phyloP scores from a whole-genome alignment of 495 filamentous ascomycete genomes.

The Aspergillus bridgeri region DNA sequence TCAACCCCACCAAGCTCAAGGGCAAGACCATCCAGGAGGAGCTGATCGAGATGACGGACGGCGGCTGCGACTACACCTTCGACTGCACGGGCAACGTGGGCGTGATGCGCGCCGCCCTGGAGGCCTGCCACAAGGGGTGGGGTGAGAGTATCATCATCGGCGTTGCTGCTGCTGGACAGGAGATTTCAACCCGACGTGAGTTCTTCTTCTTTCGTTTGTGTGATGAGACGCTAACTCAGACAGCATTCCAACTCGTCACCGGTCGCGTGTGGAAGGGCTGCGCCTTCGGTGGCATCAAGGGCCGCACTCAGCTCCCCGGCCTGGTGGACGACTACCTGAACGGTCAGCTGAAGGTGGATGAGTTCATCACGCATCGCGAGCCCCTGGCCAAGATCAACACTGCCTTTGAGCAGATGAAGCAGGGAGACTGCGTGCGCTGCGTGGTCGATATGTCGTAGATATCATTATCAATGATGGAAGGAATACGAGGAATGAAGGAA shows the following conservation, averaged over 20 bases:
- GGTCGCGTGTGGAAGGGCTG: slow-evolving; percentile 98
- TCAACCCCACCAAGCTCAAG: slow-evolving; percentile 82
- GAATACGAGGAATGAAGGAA: background rate
- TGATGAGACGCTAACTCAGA: background rate
- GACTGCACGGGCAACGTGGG: slow-evolving; percentile 97
- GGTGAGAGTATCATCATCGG: slow-evolving; percentile 97
- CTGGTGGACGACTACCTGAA: slow-evolving; percentile 88
- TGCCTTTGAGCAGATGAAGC: slow-evolving; percentile 92
- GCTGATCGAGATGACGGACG: slow-evolving; percentile 98
- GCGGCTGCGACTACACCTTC: slow-evolving; percentile 99
- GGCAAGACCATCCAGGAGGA: slow-evolving; percentile 80
- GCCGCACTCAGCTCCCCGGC: slow-evolving; percentile 83
- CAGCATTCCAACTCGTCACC: slow-evolving; percentile 98
- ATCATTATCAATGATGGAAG: no score
- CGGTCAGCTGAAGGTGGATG: slow-evolving; percentile 93
- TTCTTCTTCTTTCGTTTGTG: slow-evolving; percentile 18
- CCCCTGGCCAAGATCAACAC: slow-evolving; percentile 74
- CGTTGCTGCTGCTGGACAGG: slow-evolving; percentile 94
- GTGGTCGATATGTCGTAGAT: slow-evolving; percentile 48
- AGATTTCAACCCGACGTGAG: slow-evolving; percentile 94
- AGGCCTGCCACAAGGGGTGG: slow-evolving; percentile 99
- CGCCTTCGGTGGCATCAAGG: slow-evolving; percentile 98
- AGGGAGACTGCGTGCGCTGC: slow-evolving; percentile 91
- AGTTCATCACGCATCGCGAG: slow-evolving; percentile 98
- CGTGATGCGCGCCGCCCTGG: slow-evolving; percentile 93